Conservation (phyloP, 129 eudicot species). For the Flaveria brownii region DNA sequence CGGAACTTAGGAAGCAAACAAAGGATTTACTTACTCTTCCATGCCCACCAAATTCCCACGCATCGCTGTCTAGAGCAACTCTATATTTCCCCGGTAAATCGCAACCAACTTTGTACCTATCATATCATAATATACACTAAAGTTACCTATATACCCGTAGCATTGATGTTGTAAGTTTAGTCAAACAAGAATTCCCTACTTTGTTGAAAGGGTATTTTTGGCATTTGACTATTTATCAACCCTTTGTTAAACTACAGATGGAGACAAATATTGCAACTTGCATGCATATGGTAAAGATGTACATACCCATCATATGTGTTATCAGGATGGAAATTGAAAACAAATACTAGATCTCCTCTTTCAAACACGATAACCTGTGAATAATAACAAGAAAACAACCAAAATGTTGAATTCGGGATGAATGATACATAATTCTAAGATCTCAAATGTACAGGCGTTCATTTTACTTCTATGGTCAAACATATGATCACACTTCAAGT, state of each 20-base stretch:
- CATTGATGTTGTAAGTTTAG: neutral
- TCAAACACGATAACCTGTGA: slow-evolving; percentile 92
- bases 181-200: neutral
- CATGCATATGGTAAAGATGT: neutral
- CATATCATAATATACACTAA: neutral
- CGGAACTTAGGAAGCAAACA: no score
- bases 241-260: neutral
- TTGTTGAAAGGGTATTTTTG: neutral
- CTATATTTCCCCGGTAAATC: slow-evolving; percentile 95
- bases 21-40: slow-evolving; percentile 71
- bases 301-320: slow-evolving; percentile 86
- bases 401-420: neutral
- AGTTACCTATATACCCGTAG: neutral
- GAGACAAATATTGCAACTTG: slow-evolving; percentile 12
- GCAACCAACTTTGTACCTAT: slow-evolving; percentile 96
- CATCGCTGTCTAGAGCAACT: slow-evolving; percentile 96
- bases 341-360: slow-evolving; percentile 91
- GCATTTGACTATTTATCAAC: slow-evolving; percentile 11
- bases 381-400: slow-evolving; percentile 10
- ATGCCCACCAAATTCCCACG: slow-evolving; percentile 89
- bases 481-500: slow-evolving; percentile 7
- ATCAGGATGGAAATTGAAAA: slow-evolving; percentile 85
- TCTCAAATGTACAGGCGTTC: neutral
- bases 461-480: slow-evolving; percentile 27
- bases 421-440: neutral